Evolutionary conservation across 257 asterid genomes (phyloP).

Genomic region (Rauvolfia tetraphylla): DNA sequence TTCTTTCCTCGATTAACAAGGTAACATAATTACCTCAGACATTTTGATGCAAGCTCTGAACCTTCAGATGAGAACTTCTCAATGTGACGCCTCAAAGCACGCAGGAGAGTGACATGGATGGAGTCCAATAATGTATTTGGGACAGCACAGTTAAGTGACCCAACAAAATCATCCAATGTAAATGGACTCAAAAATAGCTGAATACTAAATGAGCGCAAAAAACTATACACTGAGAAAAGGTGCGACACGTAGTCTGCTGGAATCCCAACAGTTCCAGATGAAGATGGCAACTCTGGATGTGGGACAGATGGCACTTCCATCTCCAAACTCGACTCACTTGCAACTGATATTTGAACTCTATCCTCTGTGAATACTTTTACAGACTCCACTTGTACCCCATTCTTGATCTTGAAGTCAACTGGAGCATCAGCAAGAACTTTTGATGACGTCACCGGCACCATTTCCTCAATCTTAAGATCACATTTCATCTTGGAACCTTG

Average conservation of each 20-base stretch:
- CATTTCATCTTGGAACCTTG: conserved; percentile 33
- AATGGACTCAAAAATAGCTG: conserved; percentile 86
- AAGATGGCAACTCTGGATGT: conserved; percentile 66
- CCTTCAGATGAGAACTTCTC: conserved; percentile 67
- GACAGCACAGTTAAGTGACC: conserved; percentile 51
- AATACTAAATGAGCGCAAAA: conserved; percentile 93
- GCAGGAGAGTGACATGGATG: conserved; percentile 76
- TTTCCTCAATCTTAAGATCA: conserved; percentile 13
- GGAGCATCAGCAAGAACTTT: not conserved
- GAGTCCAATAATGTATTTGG: conserved; percentile 73
- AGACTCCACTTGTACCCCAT: conserved; percentile 1
- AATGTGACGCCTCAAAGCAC: conserved; percentile 70
- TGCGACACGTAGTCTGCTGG: conserved; percentile 61
- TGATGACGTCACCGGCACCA: not conserved
- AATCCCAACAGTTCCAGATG: conserved; percentile 58
- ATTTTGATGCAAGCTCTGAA: conserved; percentile 54
- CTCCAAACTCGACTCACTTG: conserved; percentile 27
- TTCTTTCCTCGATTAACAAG: not conserved
- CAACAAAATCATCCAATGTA: conserved; percentile 73
- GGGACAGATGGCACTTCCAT: conserved; percentile 41
- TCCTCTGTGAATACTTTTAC: conserved; percentile 39
- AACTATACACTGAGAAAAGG: conserved; percentile 71
- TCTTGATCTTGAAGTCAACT: conserved; percentile 4
- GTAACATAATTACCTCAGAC: conserved; percentile 58
- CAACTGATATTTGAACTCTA: conserved; percentile 19